Base-by-base conservation (phyloP, 345 rosid genomes). In the Microthlaspi erraticum region DNA sequence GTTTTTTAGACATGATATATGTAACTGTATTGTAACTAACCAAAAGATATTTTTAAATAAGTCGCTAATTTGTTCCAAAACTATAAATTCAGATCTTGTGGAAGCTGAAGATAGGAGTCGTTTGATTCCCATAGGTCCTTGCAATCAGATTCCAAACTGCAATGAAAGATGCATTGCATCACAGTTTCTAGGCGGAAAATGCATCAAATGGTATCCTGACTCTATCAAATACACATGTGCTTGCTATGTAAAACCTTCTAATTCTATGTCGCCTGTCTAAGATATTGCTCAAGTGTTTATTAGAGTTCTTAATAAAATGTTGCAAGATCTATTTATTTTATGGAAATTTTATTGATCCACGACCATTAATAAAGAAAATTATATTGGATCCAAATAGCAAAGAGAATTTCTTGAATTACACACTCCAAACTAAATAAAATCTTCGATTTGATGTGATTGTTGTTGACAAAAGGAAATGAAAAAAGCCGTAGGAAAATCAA, bases 81-180 rank as follows among this genome's bases (percentile, higher is more conserved):
- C 53, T 60, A 12, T 71, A 51, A 51, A n/a, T 5, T 11, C 49
- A 72, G 70, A 54, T 53, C 7, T n/a, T 34, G 50, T 3, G 7
- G 57, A 34, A 42, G 75, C 69, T 42, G 62, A 43, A 44, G 70
- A 72, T 34, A 72, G 33, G 56, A 54, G 76, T 26, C 34, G 55
- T 5, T 41, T 72, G 37, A 55, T 72, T 64, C 76, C 76, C 7
- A 44, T 72, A 36, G 77, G 77, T 26, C 64, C 64, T 11, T 64
- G 70, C 54, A 12, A 41, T 36, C 1, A 72, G 58, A 44, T 72
- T 55, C 41, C 17, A 2, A 17, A 72, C 23, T 72, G 77, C 71
- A 72, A 57, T 46, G 17, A 72, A n/a, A 26, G 59, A 45, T 72
- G 77, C 58, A 72, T 70, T 26, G 60, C 6, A 59, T 59, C 66